Evolutionary conservation across 768 basidiomycete genomes (phyloP).

Genomic region (Lanmaoa pseudosensibilis): DNA sequence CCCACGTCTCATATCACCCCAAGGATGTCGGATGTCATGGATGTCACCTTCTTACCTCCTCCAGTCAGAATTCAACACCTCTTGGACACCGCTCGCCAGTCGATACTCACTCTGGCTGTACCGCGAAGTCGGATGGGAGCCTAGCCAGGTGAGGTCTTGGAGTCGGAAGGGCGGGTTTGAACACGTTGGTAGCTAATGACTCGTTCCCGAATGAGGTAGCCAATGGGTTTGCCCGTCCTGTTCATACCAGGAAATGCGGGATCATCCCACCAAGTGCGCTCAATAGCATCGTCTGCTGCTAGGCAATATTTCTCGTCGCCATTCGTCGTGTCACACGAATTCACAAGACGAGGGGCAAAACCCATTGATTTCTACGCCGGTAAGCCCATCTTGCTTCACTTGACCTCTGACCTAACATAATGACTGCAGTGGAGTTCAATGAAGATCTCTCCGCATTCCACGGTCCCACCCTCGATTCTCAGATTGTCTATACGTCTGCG

Average conservation of each 20-base stretch:
- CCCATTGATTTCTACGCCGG: constrained; percentile 87
- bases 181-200: not conserved
- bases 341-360: constrained; percentile 44
- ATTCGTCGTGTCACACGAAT: constrained; percentile 51
- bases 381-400: constrained; percentile 33
- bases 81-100: constrained; percentile 68
- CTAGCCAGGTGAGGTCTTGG: constrained; percentile 45
- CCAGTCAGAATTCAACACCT: constrained; percentile 62
- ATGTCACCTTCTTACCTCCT: constrained; percentile 91
- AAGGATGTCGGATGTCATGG: constrained; percentile 95
- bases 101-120: constrained; percentile 91
- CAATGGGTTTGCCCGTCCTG: constrained; percentile 76
- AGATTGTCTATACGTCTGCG: constrained; percentile 70
- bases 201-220: constrained; percentile 14
- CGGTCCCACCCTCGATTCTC: constrained; percentile 80
- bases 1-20: constrained; percentile 63
- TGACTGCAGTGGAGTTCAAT: constrained; percentile 76
- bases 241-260: constrained; percentile 99
- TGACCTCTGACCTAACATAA: not conserved
- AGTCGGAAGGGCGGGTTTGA: constrained; percentile 3
- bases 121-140: constrained; percentile 85
- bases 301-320: constrained; percentile 76
- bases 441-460: constrained; percentile 97
- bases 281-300: constrained; percentile 88
- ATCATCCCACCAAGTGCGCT: constrained; percentile 89